Evolutionary conservation across 306 rosid species (phyloP).

Genomic region (Prunus davidiana): DNA sequence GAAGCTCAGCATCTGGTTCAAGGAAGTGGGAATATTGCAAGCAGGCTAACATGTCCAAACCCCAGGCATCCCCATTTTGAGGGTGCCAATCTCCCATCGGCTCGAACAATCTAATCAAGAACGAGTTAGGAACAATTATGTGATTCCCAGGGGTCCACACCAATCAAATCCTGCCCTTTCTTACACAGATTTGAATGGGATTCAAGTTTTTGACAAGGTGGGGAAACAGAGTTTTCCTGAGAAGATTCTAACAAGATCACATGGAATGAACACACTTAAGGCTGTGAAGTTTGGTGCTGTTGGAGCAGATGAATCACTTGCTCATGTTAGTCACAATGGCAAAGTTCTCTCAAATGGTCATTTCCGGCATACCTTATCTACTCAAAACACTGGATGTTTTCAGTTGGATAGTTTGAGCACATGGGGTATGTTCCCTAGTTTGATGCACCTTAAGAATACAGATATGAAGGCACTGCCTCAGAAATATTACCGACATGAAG

Average conservation of each 20-base stretch:
- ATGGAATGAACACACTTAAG: constrained; percentile 30
- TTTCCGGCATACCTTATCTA: constrained; percentile 19
- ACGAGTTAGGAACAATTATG: constrained; percentile 26
- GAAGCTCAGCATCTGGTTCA: constrained; percentile 40
- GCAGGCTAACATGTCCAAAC: constrained; percentile 17
- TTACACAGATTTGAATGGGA: constrained; percentile 20
- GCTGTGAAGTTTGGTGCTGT: constrained; percentile 32
- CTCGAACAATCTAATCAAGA: constrained; percentile 31
- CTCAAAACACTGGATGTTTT: constrained; percentile 10
- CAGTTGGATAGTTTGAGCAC: constrained; percentile 22
- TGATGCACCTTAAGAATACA: constrained; percentile 18
- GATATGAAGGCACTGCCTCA: constrained; percentile 35
- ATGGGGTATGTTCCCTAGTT: constrained; percentile 16
- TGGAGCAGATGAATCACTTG: constrained; percentile 31
- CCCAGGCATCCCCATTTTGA: constrained; percentile 35
- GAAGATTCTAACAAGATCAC: constrained; percentile 29
- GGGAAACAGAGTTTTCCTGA: constrained; percentile 34
- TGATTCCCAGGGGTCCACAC: constrained; percentile 23
- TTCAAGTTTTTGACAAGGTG: constrained; percentile 28
- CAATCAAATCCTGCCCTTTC: constrained; percentile 29
- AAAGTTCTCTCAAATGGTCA: constrained; percentile 23
- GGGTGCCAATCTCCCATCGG: constrained; percentile 32
- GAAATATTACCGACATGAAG: constrained; percentile 33
- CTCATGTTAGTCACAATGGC: constrained; percentile 29
- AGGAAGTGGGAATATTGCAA: constrained; percentile 26